Evolutionary conservation across 2,329 filamentous ascomycete genomes (phyloP), one percentile per base, ranked within the genome.

Genomic region (Blastomyces emzantsi): DNA sequence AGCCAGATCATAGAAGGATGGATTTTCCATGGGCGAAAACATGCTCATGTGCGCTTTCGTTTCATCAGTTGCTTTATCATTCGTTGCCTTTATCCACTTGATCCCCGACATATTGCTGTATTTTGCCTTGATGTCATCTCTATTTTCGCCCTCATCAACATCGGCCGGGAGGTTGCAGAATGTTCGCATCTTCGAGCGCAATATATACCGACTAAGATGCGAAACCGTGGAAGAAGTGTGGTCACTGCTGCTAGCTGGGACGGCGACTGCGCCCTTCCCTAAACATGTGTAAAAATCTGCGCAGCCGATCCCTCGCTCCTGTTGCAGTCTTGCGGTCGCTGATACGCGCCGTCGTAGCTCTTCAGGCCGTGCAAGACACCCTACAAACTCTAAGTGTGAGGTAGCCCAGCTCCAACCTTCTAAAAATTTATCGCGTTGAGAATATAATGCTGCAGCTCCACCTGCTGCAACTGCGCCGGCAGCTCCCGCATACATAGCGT

Each of bases 361-460:
- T 69, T 92, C 89, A 4, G 86, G 86, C n/a, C 90, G 86, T 58
- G 90, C 89, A 8, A 99, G 83, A 71, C 91, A 95, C 1, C 92
- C 91, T 1, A 97, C 90, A 71, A 97, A 99, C 74, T 94, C 90
- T 33, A 99, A 85, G 76, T 99, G 94, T 45, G 90, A 94, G 19
- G 88, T 86, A 17, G 90, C 90, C 92, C 92, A 97, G 11, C 81
- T 81, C 79, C 87, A 87, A 8, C 92, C 89, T 65, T 88, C 82
- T 2, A 83, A 85, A 66, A 97, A 85, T 67, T 90, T 87, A 41
- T 95, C 90, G 62, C 90, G 85, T 70, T 94, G 92, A 70, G 89
- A 81, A 79, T 96, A 97, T 13, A 93, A 89, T 8, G 92, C 92
- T 0, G 90, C 90, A 0, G 89, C 89, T 8, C 90, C 90, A 0